These are phyloP conservation scores for Claviceps cyperi DNA, from an alignment of 2,329 filamentous ascomycete species.

Conservation along the genomic window DNA sequence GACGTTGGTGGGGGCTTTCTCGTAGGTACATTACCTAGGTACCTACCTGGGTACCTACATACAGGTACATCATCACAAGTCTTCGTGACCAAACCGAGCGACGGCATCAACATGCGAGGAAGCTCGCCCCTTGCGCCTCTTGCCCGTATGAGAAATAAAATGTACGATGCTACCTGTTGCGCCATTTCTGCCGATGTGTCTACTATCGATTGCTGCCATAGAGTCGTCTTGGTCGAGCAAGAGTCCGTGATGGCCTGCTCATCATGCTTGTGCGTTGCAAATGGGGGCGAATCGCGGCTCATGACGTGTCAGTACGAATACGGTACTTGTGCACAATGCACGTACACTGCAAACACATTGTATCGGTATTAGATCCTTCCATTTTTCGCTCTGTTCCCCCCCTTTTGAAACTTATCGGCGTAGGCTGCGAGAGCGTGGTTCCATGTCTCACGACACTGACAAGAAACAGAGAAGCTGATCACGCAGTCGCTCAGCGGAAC, in stretches of 20 bases:
- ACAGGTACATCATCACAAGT: no score
- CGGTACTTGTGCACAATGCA: not conserved
- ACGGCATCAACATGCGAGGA: no score
- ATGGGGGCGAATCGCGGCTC: not conserved
- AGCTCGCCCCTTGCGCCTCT: not conserved
- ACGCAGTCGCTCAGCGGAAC: not conserved
- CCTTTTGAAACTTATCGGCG: not conserved
- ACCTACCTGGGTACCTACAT: no score
- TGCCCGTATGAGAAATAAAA: no score
- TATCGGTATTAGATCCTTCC: not conserved
- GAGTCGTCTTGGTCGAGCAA: not conserved
- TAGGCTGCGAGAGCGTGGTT: not conserved
- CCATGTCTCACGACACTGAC: not conserved
- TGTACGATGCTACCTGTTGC: no score
- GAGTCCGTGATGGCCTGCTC: not conserved
- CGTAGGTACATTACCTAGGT: no score
- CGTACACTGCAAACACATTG: not conserved
- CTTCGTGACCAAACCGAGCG: no score
- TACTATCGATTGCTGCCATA: not conserved
- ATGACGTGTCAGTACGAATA: not conserved
- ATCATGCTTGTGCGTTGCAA: not conserved
- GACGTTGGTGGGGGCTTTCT: not conserved
- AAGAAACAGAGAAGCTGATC: not conserved
- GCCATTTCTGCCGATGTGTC: not conserved
- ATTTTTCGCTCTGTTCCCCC: not conserved